phyloP scores from a whole-genome alignment of 176 grass and related monocot genomes.

The Rhipidocladum racemiflorum region DNA sequence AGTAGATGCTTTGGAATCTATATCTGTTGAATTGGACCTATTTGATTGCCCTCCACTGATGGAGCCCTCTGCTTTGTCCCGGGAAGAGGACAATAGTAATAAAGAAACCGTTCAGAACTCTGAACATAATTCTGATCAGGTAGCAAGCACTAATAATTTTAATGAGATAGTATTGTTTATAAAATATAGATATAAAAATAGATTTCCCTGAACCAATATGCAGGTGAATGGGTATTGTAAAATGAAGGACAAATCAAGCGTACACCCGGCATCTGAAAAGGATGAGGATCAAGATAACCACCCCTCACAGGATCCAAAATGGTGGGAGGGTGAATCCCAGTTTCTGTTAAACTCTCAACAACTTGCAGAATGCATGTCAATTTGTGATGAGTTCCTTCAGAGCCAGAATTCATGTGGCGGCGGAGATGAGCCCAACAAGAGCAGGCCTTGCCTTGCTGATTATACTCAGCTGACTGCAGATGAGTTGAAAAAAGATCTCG shows the following conservation, averaged over 20 bases:
- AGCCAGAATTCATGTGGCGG: slow-evolving; percentile 66
- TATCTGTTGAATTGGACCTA: slow-evolving; percentile 32
- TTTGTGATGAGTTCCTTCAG: slow-evolving; percentile 81
- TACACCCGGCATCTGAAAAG: slow-evolving; percentile 35
- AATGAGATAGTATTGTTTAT: too few species aligned
- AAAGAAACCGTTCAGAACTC: slow-evolving; percentile 37
- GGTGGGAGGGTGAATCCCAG: slow-evolving; percentile 74
- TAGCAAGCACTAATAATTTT: not conserved
- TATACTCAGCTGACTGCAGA: slow-evolving; percentile 58
- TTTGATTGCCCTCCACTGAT: not conserved
- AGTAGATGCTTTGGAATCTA: slow-evolving; percentile 27
- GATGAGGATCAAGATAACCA: slow-evolving; percentile 40
- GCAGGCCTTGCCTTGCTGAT: slow-evolving; percentile 43
- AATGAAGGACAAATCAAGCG: too few species aligned
- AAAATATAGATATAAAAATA: too few species aligned
- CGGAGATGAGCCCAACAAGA: slow-evolving; percentile 37
- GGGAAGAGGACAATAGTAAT: slow-evolving; percentile 40
- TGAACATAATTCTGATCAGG: slow-evolving; percentile 42
- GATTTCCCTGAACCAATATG: too few species aligned
- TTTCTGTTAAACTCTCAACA: slow-evolving; percentile 84
- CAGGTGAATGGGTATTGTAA: too few species aligned
- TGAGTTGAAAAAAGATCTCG: slow-evolving; percentile 77
- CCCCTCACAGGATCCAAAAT: slow-evolving; percentile 57
- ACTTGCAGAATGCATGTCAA: slow-evolving; percentile 60
- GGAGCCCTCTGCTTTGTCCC: not conserved